Evolutionary conservation across 768 basidiomycete species (phyloP).

Genomic region (Russula sp.): DNA sequence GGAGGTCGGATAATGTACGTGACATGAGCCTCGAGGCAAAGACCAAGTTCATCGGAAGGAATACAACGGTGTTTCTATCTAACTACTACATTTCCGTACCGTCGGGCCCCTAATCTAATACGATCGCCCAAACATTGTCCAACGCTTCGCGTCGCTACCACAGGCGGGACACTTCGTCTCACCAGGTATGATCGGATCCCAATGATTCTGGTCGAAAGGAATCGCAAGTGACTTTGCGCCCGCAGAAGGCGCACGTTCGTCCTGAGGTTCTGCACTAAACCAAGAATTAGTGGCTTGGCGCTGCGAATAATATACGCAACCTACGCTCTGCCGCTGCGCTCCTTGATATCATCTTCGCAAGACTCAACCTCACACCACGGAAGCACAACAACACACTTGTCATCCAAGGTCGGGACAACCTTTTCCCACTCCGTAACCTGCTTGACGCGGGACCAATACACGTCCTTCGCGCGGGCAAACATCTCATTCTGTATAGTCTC

Average conservation of each 20-base stretch:
- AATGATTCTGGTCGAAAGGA: conserved; percentile 87
- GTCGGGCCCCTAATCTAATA: conserved; percentile 39
- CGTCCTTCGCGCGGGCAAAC: conserved; percentile 70
- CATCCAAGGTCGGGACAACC: conserved; percentile 84
- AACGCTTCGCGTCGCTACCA: conserved; percentile 82
- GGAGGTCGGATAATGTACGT: background rate
- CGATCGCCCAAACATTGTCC: conserved; percentile 94
- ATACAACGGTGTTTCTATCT: background rate
- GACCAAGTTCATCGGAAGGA: background rate
- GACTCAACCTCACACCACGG: conserved; percentile 94
- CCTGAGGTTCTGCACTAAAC: conserved; percentile 73
- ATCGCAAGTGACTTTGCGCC: conserved; percentile 97
- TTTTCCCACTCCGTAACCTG: conserved; percentile 85
- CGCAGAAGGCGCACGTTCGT: conserved; percentile 93
- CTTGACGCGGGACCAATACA: conserved; percentile 66
- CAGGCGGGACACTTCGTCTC: conserved; percentile 90
- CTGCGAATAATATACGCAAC: conserved; percentile 28
- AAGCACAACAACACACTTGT: conserved; percentile 79
- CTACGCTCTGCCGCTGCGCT: conserved; percentile 80
- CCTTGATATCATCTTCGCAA: conserved; percentile 99
- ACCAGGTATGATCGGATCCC: conserved; percentile 71
- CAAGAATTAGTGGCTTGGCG: background rate
- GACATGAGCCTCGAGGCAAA: background rate
- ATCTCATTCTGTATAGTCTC: conserved; percentile 86
- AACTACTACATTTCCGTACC: background rate